These are phyloP conservation scores for Capsicum rhomboideum DNA, from an alignment of 257 asterid genomes.

Conservation along the genomic window DNA sequence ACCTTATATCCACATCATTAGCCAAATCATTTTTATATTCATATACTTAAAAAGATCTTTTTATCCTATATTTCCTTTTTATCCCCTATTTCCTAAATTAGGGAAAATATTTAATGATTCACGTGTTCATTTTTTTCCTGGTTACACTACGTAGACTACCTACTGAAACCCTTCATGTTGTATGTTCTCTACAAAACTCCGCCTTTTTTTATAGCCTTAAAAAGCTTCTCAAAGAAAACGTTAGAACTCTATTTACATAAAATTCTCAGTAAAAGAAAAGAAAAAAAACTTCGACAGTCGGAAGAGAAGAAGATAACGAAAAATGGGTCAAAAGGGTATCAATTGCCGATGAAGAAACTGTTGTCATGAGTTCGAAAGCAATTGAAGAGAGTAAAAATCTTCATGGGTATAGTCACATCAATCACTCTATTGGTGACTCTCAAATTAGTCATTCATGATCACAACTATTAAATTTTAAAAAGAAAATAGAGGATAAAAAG, in stretches of 20 bases:
- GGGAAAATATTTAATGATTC: too few relatives aligned
- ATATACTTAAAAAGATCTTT: too few relatives aligned
- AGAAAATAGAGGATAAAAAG: too few relatives aligned
- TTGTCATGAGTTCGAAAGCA: conserved; percentile 65
- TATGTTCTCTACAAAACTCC: too few relatives aligned
- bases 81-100: too few relatives aligned
- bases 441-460: conserved; percentile 34
- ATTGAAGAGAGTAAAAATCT: conserved; percentile 58
- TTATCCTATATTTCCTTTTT: too few relatives aligned
- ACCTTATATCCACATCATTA: too few relatives aligned
- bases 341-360: conserved; percentile 42
- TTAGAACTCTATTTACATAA: neutral
- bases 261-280: neutral
- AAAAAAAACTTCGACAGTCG: neutral
- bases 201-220: neutral
- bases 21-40: too few relatives aligned
- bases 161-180: too few relatives aligned
- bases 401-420: conserved; percentile 28
- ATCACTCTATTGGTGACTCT: conserved; percentile 52
- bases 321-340: conserved; percentile 65
- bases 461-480: conserved; percentile 18
- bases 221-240: neutral
- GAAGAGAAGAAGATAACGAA: neutral
- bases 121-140: too few relatives aligned
- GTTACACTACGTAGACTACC: too few relatives aligned